Base-by-base conservation (phyloP, 345 rosid species). In the Moricandia moricandioides region DNA sequence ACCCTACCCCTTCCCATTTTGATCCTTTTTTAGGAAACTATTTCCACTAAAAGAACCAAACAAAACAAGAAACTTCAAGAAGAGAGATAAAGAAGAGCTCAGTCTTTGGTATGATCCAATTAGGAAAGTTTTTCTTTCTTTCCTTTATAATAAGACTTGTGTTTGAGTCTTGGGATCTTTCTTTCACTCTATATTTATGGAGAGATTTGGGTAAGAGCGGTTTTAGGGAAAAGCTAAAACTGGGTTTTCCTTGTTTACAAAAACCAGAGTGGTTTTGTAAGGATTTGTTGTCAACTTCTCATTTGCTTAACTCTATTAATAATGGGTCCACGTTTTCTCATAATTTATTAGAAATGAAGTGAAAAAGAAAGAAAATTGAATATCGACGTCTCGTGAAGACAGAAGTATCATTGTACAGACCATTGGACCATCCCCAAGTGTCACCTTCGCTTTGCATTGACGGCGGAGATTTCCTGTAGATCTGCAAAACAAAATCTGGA, bases 1-100 rank as follows among this genome's bases (percentile, higher is more conserved):
- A 89, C 94, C 87, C 91, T 86, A 83, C 91, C 93, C 72, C 93
- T 87, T 59, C 93, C 93, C 93, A 89, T 89, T 16, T 68, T 64
- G 3, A 35, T 62, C 14, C 33, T 8, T 57, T 16, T 65, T 12
- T 21, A 33, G 34, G 51, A 9, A 33, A 43, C 62, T 76, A 8
- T 3, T 69, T 52, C 56, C 72, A 64, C 69, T 24, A 74, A 85
- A 79, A 77, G 43, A 72, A 68, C 81, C 85, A 79, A 78, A 80
- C 86, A 79, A 76, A 51, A 73, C 71, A 66, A 68, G 77, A 73
- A 64, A 31, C 78, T 69, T 47, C 57, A 75, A 61, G 58, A 71
- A 21, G 62, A 71, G 77, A 65, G 29, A 70, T 69, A 70, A 64
- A 71, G 31, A 61, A 62, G 75, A 70, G 16, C 35, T 64, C 76